Percentiles rank a stretch among this genome's conserved stretches.
Conservation (phyloP, 1,284 basidiomycete species). For the Rhodotorula glutinis region DNA sequence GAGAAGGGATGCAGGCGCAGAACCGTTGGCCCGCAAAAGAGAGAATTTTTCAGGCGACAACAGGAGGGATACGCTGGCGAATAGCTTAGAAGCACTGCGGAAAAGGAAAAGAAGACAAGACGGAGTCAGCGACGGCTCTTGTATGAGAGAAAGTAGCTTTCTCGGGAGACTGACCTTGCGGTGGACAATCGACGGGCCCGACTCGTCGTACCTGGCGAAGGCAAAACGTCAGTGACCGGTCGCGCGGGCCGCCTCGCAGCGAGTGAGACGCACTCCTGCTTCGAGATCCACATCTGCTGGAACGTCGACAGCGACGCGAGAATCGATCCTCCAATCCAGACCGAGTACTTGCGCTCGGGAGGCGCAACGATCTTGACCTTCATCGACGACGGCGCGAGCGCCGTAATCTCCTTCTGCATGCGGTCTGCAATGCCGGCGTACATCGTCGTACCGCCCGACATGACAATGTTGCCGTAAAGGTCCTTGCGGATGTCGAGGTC, state of each 20-base stretch:
- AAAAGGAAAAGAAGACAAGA: neutral
- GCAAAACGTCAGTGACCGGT: neutral
- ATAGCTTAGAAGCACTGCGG: slow-evolving; percentile 11
- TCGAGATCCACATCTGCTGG: slow-evolving; percentile 78
- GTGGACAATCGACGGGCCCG: slow-evolving; percentile 66
- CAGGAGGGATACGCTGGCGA: neutral
- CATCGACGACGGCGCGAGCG: slow-evolving; percentile 73
- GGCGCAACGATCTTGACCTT: slow-evolving; percentile 88
- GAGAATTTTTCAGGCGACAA: neutral
- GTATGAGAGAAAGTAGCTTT: neutral
- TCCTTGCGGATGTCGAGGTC: slow-evolving; percentile 69
- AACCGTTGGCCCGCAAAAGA: no score
- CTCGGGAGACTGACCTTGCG: slow-evolving; percentile 45
- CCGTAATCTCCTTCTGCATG: slow-evolving; percentile 95
- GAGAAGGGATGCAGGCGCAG: no score
- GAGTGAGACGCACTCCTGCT: slow-evolving; percentile 61
- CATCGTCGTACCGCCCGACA: slow-evolving; percentile 96
- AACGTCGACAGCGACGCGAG: slow-evolving; percentile 92
- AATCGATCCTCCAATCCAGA: slow-evolving; percentile 99
- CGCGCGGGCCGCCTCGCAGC: no score
- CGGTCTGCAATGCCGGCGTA: slow-evolving; percentile 95
- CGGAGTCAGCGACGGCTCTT: neutral
- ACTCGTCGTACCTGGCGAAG: slow-evolving; percentile 57
- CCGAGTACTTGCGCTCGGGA: slow-evolving; percentile 74
- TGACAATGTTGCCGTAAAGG: slow-evolving; percentile 88